These are phyloP conservation scores for Hymenotorrendiella dingleyae DNA, from an alignment of 2,329 filamentous ascomycete genomes.

Conservation along the genomic window DNA sequence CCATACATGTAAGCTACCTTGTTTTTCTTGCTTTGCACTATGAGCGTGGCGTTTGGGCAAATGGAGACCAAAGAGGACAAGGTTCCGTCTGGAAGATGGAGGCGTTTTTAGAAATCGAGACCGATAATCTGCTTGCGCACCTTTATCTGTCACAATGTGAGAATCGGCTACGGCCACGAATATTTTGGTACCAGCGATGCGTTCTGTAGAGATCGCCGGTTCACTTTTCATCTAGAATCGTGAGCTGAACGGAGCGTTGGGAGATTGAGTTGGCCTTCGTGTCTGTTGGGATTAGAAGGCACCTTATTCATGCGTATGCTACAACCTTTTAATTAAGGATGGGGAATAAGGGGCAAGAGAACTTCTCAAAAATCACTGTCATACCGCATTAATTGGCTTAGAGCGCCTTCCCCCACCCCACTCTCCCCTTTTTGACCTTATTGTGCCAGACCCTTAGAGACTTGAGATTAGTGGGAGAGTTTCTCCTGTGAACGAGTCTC, in stretches of 20 bases:
- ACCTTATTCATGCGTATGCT: slow-evolving; percentile 28
- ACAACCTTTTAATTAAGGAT: slow-evolving; percentile 28
- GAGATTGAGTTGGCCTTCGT: slow-evolving; percentile 35
- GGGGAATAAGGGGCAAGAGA: slow-evolving; percentile 31
- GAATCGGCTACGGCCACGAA: no score
- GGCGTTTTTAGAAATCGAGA: slow-evolving; percentile 13
- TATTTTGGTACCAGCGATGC: slow-evolving; percentile 66
- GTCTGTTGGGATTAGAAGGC: slow-evolving; percentile 30
- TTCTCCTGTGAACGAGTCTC: no score
- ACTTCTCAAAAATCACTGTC: slow-evolving; percentile 27
- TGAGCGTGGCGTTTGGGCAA: slow-evolving; percentile 26
- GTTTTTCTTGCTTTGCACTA: slow-evolving; percentile 15
- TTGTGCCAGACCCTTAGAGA: no score
- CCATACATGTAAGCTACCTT: slow-evolving; percentile 47
- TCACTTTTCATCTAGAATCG: slow-evolving; percentile 61
- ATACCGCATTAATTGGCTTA: no score
- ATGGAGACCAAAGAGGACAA: neutral
- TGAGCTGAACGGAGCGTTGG: slow-evolving; percentile 81
- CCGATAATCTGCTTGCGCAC: neutral
- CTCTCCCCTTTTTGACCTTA: no score
- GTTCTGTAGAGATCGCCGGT: slow-evolving; percentile 68
- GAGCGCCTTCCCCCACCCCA: no score
- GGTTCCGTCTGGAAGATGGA: slow-evolving; percentile 16
- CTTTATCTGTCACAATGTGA: no score
- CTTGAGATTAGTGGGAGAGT: no score